A percentile compares a stretch with the other conserved stretches of the same genome.
Conservation (phyloP, 768 basidiomycete genomes). For the Serendipita vermifera region DNA sequence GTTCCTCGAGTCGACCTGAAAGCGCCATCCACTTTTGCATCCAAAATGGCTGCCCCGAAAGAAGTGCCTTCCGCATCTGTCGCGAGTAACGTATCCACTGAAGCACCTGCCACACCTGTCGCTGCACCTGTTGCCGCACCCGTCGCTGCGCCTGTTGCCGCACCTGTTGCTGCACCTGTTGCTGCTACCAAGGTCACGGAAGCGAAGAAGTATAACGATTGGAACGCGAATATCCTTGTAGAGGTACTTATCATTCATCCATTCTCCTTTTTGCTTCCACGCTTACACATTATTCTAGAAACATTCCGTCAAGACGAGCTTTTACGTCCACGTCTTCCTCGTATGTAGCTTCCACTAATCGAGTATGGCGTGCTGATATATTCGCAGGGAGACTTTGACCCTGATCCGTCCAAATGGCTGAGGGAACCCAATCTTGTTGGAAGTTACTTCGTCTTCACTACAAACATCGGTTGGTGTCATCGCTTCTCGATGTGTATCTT, state of each 20-base stretch:
- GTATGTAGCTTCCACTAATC: no score
- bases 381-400: constrained; percentile 28
- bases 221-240: not conserved
- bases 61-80: no score
- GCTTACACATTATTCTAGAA: not conserved
- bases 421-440: constrained; percentile 29
- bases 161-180: not conserved
- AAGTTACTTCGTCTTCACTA: constrained; percentile 34
- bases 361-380: no score
- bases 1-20: no score
- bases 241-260: not conserved
- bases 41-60: no score
- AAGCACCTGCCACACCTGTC: no score
- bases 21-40: no score
- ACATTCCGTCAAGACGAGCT: constrained; percentile 21
- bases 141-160: not conserved
- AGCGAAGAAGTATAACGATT: constrained; percentile 5
- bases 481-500: not conserved
- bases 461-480: constrained; percentile 23
- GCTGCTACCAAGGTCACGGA: not conserved
- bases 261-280: not conserved
- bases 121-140: no score
- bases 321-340: constrained; percentile 37
- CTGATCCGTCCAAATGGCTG: constrained; percentile 29
- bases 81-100: no score